Base-by-base conservation (phyloP, 2,329 filamentous ascomycete genomes). In the Pyrenophora seminiperda region DNA sequence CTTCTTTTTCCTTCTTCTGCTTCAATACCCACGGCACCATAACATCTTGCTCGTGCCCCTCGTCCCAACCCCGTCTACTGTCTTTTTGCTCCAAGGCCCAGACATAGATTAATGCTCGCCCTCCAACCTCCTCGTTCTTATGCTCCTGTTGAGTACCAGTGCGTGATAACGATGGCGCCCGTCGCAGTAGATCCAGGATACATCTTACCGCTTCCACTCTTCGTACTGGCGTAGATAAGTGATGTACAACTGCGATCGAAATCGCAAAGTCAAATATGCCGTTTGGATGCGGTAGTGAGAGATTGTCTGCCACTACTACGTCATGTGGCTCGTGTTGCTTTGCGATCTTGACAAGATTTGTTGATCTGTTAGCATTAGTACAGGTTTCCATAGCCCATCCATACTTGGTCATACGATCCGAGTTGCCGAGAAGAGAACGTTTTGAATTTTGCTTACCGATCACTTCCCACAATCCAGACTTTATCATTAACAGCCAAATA, bases 11-110 rank as follows among this genome's bases (percentile, higher is more conserved):
- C 50, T 71, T 75, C 63, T 74, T 75, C 52, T 64, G 63, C 46
- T 75, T 74, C 74, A 92, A 83, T 18, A 97, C 91, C 94, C 94
- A 99, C 11, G 94, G 92, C 39, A 99, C 94, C 77, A 97, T 88
- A 54, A 94, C 86, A 76, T 99, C 94, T 77, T 97, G 93, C 59
- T 88, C 83, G 54, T 87, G 84, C 15, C 85, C 86, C 70, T 89
- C 86, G 67, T 91, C 86, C 93, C 93, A 99, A 2, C 93, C 93
- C 56, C 94, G 80, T 49, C 94, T 84, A 73, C 91, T 96, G 50
- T 78, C 79, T 62, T 88, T 87, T 76, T 99, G 94, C 79, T 99
- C 94, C 15, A 99, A 80, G 1, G 94, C 94, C 94, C 94, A 97
- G 14, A 95, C 93, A 72, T 94, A 97, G 42, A 97, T 80, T 48